Evolutionary conservation across 306 rosid genomes (phyloP), one percentile per base, ranked within the genome.

Genomic region (Abrus precatorius): DNA sequence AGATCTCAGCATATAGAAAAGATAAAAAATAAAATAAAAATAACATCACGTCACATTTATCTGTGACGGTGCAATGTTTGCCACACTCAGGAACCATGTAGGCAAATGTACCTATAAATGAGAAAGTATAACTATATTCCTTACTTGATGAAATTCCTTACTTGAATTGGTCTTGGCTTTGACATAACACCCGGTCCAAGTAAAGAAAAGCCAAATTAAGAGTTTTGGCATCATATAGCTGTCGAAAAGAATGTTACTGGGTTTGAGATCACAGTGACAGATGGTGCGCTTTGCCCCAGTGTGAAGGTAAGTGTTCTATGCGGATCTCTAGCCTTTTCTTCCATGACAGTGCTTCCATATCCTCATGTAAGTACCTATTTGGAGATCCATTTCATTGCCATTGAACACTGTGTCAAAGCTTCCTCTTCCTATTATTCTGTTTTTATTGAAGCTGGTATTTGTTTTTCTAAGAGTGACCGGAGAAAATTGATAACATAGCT

Each of bases 291-390:
- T 84, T 9, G 68, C 40, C 33, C 84, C 81, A 0, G 69, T 0
- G n/a, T 84, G 87, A 74, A 84, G 78, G 48, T 67, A 20, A 79
- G 33, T 79, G 87, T 52, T 66, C 81, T 11, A 52, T 53, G 40
- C 74, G 52, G 0, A 77, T 77, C 33, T 65, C 45, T 12, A 77
- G 4, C 44, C 81, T 77, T 40, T 38, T 52, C 41, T 12, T 65
- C 82, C 82, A 77, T 27, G 82, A 40, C 1, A 77, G 67, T 54
- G 47, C 32, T 49, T 32, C 13, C 5, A 0, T 50, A 3, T 6
- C 3, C 4, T 13, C 34, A 6, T 1, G 4, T 10, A 77, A 11
- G 9, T 12, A 33, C 12, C 9, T 1, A 12, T 20, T 1, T 2
- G 65, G 66, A 65, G 81, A 76, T 4, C 44, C 34, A 77, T 77